These are phyloP conservation scores for Urochloa ruziziensis DNA, from an alignment of 176 grass and related monocot genomes.

Conservation along the genomic window DNA sequence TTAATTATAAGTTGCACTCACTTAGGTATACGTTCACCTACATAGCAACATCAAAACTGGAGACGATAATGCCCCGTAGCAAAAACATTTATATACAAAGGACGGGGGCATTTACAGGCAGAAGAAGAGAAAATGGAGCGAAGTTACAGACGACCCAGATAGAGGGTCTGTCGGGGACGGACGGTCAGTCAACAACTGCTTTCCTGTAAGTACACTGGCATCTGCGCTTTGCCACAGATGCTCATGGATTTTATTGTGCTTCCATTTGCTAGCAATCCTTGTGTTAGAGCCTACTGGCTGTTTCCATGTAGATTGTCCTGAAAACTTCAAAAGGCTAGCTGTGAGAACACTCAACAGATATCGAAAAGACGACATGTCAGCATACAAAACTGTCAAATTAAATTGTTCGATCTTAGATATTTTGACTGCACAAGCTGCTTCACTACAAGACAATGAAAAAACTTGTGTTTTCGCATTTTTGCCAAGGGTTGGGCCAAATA, in stretches of 20 bases:
- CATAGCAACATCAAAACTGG: slow-evolving; percentile 12
- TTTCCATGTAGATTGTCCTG: slow-evolving; percentile 6
- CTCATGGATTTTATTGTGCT: slow-evolving; percentile 27
- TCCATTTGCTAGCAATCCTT: slow-evolving; percentile 42
- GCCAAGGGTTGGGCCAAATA: background rate
- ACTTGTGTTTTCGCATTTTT: background rate
- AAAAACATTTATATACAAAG: slow-evolving; percentile 49
- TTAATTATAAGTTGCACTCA: background rate
- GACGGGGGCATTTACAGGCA: slow-evolving; percentile 17
- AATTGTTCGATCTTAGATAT: background rate
- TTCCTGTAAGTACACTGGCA: slow-evolving; percentile 21
- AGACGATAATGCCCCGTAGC: slow-evolving; percentile 22
- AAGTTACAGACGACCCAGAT: slow-evolving; percentile 13
- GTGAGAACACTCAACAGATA: background rate
- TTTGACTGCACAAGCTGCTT: background rate
- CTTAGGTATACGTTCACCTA: background rate
- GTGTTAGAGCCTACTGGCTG: slow-evolving; percentile 14
- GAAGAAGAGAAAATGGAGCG: background rate
- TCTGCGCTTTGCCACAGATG: slow-evolving; percentile 12
- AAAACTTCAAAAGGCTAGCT: slow-evolving; percentile 6
- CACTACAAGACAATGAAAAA: background rate
- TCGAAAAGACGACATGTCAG: background rate
- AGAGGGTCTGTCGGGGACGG: background rate
- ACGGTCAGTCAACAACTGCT: slow-evolving; percentile 15
- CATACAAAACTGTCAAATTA: background rate